Conservation (phyloP, 371 early-diverging fungal species). For the Mucor racemosus region DNA sequence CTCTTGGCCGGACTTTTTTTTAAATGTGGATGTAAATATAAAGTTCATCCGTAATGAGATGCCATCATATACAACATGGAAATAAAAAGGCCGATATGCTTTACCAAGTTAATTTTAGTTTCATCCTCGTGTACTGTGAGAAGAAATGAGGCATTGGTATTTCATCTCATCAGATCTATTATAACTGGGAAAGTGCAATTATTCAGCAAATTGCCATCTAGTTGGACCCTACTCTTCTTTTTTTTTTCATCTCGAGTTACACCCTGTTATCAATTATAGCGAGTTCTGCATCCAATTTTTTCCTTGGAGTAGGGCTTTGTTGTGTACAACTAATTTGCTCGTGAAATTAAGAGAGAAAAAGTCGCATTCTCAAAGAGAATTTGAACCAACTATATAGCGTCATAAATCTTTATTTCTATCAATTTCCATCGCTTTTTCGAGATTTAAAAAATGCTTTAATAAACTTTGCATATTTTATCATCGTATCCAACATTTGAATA, state of each 20-base stretch:
- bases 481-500: too few species aligned
- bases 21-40: neutral
- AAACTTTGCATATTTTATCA: too few species aligned
- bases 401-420: too few species aligned
- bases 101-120: neutral
- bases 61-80: neutral
- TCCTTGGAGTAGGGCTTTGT: neutral
- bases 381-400: too few species aligned
- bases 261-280: neutral
- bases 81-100: slow-evolving; percentile 1
- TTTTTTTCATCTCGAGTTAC: neutral
- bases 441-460: too few species aligned
- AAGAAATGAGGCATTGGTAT: too few species aligned
- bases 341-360: too few species aligned
- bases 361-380: too few species aligned
- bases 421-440: too few species aligned
- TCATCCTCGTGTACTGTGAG: neutral
- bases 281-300: neutral
- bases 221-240: neutral
- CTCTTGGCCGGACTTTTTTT: slow-evolving; percentile 5
- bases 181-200: neutral
- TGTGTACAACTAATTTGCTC: too few species aligned
- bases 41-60: neutral
- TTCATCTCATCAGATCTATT: too few species aligned
- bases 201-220: neutral